Conservation (phyloP, 2,329 filamentous ascomycete genomes). For the Akanthomyces dipterigenus region DNA sequence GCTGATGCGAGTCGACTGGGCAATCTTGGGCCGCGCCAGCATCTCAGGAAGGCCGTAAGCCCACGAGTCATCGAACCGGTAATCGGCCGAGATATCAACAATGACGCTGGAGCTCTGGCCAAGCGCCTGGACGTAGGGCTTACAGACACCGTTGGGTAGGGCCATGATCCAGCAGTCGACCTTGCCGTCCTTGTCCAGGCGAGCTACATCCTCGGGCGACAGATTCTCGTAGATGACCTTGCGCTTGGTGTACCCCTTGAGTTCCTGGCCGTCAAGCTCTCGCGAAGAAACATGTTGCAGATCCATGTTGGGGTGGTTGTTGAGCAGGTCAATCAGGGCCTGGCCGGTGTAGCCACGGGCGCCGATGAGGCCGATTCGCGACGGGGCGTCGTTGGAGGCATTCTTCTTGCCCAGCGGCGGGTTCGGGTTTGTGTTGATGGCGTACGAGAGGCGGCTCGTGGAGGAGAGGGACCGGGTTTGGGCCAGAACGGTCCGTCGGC, state of each 20-base stretch:
- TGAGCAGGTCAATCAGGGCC: conserved; percentile 79
- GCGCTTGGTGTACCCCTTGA: conserved; percentile 85
- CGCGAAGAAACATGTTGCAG: conserved; percentile 88
- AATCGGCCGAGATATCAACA: conserved; percentile 93
- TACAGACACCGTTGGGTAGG: conserved; percentile 89
- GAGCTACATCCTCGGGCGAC: conserved; percentile 74
- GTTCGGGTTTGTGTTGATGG: conserved; percentile 53
- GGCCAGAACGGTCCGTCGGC: not conserved
- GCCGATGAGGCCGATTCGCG: conserved; percentile 80
- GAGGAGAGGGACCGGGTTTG: not conserved
- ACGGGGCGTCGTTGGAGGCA: conserved; percentile 69
- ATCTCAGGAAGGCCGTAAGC: conserved; percentile 88
- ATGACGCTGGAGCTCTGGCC: conserved; percentile 66
- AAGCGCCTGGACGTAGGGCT: conserved; percentile 86
- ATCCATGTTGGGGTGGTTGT: conserved; percentile 83
- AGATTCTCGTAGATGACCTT: conserved; percentile 91
- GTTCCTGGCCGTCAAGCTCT: conserved; percentile 78
- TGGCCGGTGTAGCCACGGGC: conserved; percentile 93
- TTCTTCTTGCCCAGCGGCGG: conserved; percentile 86
- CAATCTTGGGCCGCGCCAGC: conserved; percentile 67
- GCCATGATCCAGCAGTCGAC: conserved; percentile 98
- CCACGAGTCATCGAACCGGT: conserved; percentile 80
- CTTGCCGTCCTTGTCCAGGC: conserved; percentile 75
- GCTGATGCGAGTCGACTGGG: conserved; percentile 71
- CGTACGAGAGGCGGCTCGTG: not conserved